These are phyloP conservation scores for Wallacemonas sp. DNA, from an alignment of 208 protist genomes.

Conservation along the genomic window DNA sequence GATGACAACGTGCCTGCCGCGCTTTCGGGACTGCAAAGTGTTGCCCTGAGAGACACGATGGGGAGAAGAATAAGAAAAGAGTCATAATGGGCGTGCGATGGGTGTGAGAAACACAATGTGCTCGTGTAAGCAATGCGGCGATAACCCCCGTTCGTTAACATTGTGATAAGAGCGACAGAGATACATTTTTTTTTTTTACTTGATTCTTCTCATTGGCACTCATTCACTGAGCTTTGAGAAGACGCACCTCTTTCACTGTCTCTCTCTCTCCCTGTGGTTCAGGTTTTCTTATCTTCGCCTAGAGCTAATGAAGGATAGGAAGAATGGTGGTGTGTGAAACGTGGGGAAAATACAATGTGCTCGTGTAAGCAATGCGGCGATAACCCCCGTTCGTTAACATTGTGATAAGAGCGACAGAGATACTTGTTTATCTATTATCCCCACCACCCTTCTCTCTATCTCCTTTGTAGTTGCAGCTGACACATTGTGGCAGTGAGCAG, in stretches of 20 bases:
- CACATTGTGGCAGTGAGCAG: neutral
- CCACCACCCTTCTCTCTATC: too few species aligned
- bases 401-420: conserved; percentile 23
- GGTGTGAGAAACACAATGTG: conserved; percentile 12
- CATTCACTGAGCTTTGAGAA: too few species aligned
- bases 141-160: neutral
- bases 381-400: neutral
- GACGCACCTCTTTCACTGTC: too few species aligned
- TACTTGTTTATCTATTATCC: neutral
- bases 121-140: conserved; percentile 14
- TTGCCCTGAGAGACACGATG: too few species aligned
- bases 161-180: conserved; percentile 23
- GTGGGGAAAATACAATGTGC: conserved; percentile 14
- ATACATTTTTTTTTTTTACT: neutral
- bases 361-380: conserved; percentile 14
- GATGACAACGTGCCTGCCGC: neutral
- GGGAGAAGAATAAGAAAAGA: too few species aligned
- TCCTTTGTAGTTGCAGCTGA: too few species aligned
- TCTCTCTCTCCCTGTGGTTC: too few species aligned
- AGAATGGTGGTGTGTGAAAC: too few species aligned
- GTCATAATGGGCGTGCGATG: too few species aligned
- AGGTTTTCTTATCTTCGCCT: too few species aligned
- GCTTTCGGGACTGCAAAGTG: neutral
- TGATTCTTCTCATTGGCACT: too few species aligned
- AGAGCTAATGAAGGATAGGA: too few species aligned